A percentile compares a stretch with the other conserved stretches of the same genome.
phyloP scores from a whole-genome alignment of 129 eudicot genomes.

The Flaveria ramosissima region DNA sequence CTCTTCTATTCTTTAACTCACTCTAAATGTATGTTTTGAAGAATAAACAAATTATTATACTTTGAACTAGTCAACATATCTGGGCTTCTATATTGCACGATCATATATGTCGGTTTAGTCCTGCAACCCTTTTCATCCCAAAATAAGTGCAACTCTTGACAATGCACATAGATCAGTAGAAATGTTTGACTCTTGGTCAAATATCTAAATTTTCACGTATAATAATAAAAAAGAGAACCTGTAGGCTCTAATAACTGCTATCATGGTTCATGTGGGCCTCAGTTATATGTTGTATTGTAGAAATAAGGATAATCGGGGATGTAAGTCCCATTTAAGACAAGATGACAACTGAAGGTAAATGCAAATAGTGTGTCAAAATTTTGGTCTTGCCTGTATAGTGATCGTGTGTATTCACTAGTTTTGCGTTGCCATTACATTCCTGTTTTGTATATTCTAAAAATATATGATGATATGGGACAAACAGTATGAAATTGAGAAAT shows the following conservation, averaged over 20 bases:
- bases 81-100: background rate
- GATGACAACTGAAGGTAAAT: background rate
- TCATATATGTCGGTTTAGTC: background rate
- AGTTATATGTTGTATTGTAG: background rate
- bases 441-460: background rate
- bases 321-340: background rate
- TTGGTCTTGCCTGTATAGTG: background rate
- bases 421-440: background rate
- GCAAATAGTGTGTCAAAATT: background rate
- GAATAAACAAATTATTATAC: background rate
- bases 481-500: background rate
- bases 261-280: background rate
- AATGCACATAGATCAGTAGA: background rate
- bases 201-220: background rate
- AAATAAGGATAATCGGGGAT: background rate
- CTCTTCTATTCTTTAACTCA: constrained; percentile 16
- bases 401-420: background rate
- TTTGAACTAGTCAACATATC: background rate
- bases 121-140: background rate
- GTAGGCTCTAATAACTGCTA: background rate
- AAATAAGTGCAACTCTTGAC: background rate
- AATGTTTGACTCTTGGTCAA: background rate
- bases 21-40: constrained; percentile 1
- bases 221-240: background rate
- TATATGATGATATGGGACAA: background rate